These are phyloP conservation scores for Akebia trifoliata DNA, from an alignment of 164 flowering plant species.

Conservation along the genomic window DNA sequence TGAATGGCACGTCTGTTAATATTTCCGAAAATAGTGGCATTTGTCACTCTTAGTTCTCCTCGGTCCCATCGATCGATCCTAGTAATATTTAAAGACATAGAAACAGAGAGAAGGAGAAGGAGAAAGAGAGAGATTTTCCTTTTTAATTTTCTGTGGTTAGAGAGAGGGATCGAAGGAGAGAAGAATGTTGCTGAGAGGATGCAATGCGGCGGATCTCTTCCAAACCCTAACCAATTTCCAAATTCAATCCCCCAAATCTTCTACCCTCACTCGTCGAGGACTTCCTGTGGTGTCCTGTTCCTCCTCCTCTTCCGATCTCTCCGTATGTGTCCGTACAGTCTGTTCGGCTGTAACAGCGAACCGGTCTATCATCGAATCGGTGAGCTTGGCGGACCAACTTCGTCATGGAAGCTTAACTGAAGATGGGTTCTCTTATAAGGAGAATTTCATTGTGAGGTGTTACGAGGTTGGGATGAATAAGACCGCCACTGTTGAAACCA, in stretches of 20 bases:
- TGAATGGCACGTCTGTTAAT: no score
- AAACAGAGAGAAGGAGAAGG: not conserved
- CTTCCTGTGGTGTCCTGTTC: conserved; percentile 6
- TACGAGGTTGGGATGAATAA: conserved; percentile 93
- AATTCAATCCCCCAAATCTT: conserved; percentile 10
- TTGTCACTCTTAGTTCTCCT: no score
- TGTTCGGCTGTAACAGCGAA: conserved; percentile 8
- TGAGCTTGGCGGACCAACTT: conserved; percentile 61
- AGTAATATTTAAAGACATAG: no score
- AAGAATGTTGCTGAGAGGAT: conserved; percentile 29
- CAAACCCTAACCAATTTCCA: conserved; percentile 26
- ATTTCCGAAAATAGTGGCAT: no score
- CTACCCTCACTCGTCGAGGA: conserved; percentile 4
- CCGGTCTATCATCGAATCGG: conserved; percentile 7
- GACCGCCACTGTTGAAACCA: conserved; percentile 93
- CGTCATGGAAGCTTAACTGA: conserved; percentile 68
- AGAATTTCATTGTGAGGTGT: conserved; percentile 76
- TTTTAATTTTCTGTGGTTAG: not conserved
- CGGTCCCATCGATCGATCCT: no score
- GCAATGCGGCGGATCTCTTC: conserved; percentile 27
- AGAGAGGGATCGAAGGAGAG: not conserved
- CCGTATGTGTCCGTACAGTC: conserved; percentile 15
- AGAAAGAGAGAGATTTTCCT: no score
- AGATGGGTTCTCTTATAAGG: conserved; percentile 83
- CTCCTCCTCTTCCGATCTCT: conserved; percentile 14